Conservation (phyloP, 176 grass and related monocot species). For the Otatea glauca region DNA sequence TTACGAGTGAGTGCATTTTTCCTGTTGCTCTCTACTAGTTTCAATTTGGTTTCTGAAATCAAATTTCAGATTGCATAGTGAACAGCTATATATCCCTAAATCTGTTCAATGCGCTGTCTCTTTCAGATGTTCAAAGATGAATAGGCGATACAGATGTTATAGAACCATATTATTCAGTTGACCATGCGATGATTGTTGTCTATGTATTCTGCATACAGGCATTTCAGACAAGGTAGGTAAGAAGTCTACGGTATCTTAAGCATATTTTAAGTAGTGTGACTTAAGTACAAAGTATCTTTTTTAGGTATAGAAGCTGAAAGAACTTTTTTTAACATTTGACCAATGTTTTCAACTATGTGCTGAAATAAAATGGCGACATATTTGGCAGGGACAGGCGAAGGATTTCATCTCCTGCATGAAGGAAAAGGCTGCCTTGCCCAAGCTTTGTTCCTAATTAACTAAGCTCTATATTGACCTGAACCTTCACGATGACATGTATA, state of each 20-base stretch:
- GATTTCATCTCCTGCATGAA: slow-evolving; percentile 50
- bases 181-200: slow-evolving; percentile 25
- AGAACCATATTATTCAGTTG: neutral
- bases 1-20: neutral
- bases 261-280: slow-evolving; percentile 33
- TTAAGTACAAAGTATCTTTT: slow-evolving; percentile 41
- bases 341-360: slow-evolving; percentile 47
- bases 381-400: slow-evolving; percentile 32
- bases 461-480: slow-evolving; percentile 40
- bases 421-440: slow-evolving; percentile 30
- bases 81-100: neutral
- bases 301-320: slow-evolving; percentile 32
- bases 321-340: slow-evolving; percentile 47
- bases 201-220: slow-evolving; percentile 23
- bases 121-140: slow-evolving; percentile 4
- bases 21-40: neutral
- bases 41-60: neutral
- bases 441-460: slow-evolving; percentile 41
- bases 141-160: neutral
- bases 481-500: slow-evolving; percentile 21
- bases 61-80: neutral
- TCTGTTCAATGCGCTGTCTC: neutral
- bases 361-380: slow-evolving; percentile 40
- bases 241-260: slow-evolving; percentile 27
- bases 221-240: slow-evolving; percentile 32